Conservation (phyloP, 257 asterid genomes). For the Plectranthus barbatus region DNA sequence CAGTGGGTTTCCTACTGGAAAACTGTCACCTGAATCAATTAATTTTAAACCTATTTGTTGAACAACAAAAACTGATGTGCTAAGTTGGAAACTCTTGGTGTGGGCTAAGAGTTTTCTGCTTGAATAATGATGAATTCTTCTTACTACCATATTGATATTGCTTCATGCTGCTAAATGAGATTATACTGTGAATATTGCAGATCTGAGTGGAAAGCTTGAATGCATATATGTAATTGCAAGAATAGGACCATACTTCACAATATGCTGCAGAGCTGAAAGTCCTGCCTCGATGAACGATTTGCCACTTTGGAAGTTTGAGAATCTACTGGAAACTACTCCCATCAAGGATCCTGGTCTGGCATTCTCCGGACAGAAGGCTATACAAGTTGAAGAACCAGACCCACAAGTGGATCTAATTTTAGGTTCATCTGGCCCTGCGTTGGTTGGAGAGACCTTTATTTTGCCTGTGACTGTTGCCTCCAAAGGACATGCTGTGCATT, state of each 20-base stretch:
- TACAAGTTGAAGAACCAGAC: slow-evolving; percentile 96
- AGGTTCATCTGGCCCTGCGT: slow-evolving; percentile 78
- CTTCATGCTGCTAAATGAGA: slow-evolving; percentile 14
- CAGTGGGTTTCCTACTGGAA: neutral
- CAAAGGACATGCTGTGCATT: slow-evolving; percentile 75
- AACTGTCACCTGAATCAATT: neutral
- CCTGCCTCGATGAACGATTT: slow-evolving; percentile 90
- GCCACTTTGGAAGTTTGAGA: slow-evolving; percentile 94
- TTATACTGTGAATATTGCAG: slow-evolving; percentile 44
- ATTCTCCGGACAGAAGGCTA: slow-evolving; percentile 89
- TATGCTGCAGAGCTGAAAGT: slow-evolving; percentile 96
- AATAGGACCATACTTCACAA: slow-evolving; percentile 72
- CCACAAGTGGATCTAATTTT: slow-evolving; percentile 88
- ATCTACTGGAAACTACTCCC: slow-evolving; percentile 70
- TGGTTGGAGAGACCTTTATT: slow-evolving; percentile 82
- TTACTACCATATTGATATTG: neutral
- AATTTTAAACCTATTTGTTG: neutral
- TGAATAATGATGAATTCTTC: neutral
- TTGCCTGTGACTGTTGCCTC: slow-evolving; percentile 82
- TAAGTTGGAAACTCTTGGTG: neutral
- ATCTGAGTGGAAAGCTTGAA: slow-evolving; percentile 95
- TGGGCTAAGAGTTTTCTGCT: slow-evolving; percentile 7
- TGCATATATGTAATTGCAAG: slow-evolving; percentile 89
- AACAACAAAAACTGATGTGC: neutral
- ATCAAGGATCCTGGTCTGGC: slow-evolving; percentile 86